Base-by-base conservation (phyloP, 2,329 filamentous ascomycete genomes). In the Colletotrichum eremochloae region DNA sequence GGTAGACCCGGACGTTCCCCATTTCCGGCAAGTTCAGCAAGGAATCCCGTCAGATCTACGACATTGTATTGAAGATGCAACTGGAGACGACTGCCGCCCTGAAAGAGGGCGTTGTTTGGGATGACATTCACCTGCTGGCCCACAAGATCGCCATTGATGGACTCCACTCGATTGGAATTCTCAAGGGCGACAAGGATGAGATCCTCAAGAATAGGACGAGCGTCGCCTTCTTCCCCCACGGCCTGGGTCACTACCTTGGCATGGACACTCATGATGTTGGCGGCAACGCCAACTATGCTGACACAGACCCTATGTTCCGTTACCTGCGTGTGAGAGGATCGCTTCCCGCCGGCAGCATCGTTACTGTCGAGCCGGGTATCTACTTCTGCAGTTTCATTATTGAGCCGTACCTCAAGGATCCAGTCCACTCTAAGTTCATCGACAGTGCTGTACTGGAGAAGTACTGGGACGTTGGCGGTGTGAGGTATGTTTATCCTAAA, bases 371-470 rank as follows among this genome's bases (percentile, higher is more conserved):
- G 85, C 96, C 96, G 15, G 96, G 96, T 60, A 91, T 96, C 74
- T 98, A 98, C 83, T 98, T 98, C 81, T 97, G 94, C 82, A 89
- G 90, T 29, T 97, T 95, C 79, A 97, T 97, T 75, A 93, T 98
- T 73, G 89, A 92, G 56, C 93, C 94, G 0, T 96, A 93, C 79
- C 85, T 97, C 15, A 86, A 90, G 60, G 90, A 95, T 75, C 90
- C 92, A 0, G 88, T 89, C 60, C 90, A 95, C 78, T 87, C 89
- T 66, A 91, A 92, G 78, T 97, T 91, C 78, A 97, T 98, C 77
- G 90, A 97, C 78, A 84, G 86, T 52, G 83, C 86, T 29, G 92
- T 95, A 1, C 82, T 98, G 50, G 87, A 94, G 15, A 89, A 88
- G 76, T 98, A 96, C 82, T 95, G 95, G 91, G 89, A 92, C 65